Conservation (phyloP, 2,329 filamentous ascomycete genomes). For the Microdochium nivale region DNA sequence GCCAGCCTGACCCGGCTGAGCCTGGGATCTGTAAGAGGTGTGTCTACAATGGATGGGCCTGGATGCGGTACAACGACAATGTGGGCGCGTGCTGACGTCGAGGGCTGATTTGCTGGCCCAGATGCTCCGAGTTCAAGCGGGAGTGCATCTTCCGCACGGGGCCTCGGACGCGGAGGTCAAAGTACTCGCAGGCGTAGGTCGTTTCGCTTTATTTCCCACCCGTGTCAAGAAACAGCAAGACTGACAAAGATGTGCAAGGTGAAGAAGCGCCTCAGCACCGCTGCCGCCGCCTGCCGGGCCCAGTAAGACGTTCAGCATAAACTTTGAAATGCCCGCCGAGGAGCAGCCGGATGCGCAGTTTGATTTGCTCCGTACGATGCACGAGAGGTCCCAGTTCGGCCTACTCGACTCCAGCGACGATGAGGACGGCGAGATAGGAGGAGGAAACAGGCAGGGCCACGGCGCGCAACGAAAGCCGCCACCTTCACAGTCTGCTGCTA, state of each 20-base stretch:
- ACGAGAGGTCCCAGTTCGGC: slow-evolving; percentile 31
- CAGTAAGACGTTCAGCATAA: slow-evolving; percentile 43
- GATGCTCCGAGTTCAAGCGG: slow-evolving; percentile 42
- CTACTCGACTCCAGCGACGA: slow-evolving; percentile 22
- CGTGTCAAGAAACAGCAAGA: too few species aligned
- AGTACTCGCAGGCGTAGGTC: slow-evolving; percentile 33
- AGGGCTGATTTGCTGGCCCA: slow-evolving; percentile 14
- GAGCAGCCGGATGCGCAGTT: slow-evolving; percentile 29
- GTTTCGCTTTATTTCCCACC: background rate
- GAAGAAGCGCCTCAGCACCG: background rate
- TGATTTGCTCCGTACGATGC: slow-evolving; percentile 31
- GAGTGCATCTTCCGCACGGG: slow-evolving; percentile 44
- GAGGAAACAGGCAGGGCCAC: slow-evolving; percentile 2
- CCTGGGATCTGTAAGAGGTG: slow-evolving; percentile 42
- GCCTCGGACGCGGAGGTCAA: slow-evolving; percentile 38
- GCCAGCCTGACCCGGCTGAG: slow-evolving; percentile 35
- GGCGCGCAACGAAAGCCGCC: background rate
- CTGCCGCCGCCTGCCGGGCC: slow-evolving; percentile 26
- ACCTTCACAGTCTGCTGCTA: too few species aligned
- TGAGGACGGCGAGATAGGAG: slow-evolving; percentile 11
- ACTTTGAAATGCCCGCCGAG: slow-evolving; percentile 36
- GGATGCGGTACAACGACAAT: background rate
- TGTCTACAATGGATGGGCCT: too few species aligned
- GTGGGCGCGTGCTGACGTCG: too few species aligned
- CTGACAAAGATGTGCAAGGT: background rate